Evolutionary conservation across 208 protist genomes (phyloP).

Genomic region (Willaertia magna): DNA sequence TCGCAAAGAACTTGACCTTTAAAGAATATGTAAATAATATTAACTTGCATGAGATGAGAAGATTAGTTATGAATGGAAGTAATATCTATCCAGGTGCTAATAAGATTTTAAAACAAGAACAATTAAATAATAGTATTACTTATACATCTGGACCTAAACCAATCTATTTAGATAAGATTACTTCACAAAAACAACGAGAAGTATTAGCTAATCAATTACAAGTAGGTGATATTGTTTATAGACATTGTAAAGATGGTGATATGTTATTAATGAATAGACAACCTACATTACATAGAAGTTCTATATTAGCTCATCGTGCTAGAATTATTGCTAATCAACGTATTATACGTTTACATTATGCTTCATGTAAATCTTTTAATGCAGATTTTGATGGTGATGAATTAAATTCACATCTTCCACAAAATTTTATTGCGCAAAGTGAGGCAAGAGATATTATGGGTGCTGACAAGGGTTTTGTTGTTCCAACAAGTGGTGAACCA

Average conservation of each 20-base stretch:
- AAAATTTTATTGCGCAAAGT: conserved; percentile 74
- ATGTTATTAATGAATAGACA: conserved; percentile 97
- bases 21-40: conserved; percentile 74
- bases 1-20: conserved; percentile 86
- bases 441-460: conserved; percentile 86
- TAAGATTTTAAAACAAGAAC: conserved; percentile 43
- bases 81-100: conserved; percentile 93
- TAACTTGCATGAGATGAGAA: conserved; percentile 68
- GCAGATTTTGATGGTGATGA: conserved; percentile 99
- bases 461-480: conserved; percentile 89
- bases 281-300: conserved; percentile 98
- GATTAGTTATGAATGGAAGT: conserved; percentile 92
- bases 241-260: conserved; percentile 94
- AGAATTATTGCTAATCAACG: conserved; percentile 79
- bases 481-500: conserved; percentile 84
- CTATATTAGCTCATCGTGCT: conserved; percentile 92
- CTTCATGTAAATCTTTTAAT: conserved; percentile 99
- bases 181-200: background rate
- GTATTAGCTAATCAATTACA: background rate
- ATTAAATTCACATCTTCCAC: conserved; percentile 99
- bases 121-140: background rate
- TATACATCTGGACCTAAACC: background rate
- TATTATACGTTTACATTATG: conserved; percentile 96
- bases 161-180: background rate
- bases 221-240: conserved; percentile 50